Base-by-base conservation (phyloP, 108 stramenopile genomes). In the Discostella pseudostelligera region DNA sequence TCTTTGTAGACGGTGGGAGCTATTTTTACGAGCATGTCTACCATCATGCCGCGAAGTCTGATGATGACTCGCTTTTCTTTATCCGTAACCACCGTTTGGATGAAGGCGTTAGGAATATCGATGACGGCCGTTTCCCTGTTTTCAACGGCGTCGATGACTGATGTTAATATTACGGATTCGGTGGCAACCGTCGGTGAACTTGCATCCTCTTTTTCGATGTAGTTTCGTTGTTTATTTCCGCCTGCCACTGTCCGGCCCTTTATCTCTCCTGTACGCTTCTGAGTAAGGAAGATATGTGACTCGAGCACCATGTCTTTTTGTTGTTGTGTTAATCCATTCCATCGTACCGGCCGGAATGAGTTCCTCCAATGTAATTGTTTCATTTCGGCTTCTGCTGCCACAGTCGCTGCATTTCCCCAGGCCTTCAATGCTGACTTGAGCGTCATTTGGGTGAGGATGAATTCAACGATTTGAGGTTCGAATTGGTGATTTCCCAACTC, bases 1-100 rank as follows among this genome's bases (percentile, higher is more conserved):
- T 54, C 21, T 8, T n/a, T 39, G 37, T 80, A 80, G 1, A 74
- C 25, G 14, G 56, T 29, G 36, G 79, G 78, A 2, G 42, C 62
- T 13, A 75, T 70, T 12, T 80, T 55, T 3, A 36, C 17, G 0
- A 80, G 35, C n/a, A 68, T 59, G 40, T 79, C 78, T 17, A 73
- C 71, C 45, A 73, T 9, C 13, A 47, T 9, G 6, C 79, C 68
- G 8, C 28, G 19, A 0, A 80, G 47, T 8, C 58, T 1, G 17
- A 59, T 59, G 14, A 59, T 40, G 13, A 59, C 58, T 20, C 58
- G 3, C 1, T 59, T 19, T 1, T 50, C 36, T 11, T 48, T 3
- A 10, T 64, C 47, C 3, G 50, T 21, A 5, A 64, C 53, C 1
- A 11, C n/a, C 3, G 63, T 64, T 49, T 64, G 63, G 19, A 64